Base-by-base conservation (phyloP, 2,329 filamentous ascomycete genomes). In the Fusarium graminum region DNA sequence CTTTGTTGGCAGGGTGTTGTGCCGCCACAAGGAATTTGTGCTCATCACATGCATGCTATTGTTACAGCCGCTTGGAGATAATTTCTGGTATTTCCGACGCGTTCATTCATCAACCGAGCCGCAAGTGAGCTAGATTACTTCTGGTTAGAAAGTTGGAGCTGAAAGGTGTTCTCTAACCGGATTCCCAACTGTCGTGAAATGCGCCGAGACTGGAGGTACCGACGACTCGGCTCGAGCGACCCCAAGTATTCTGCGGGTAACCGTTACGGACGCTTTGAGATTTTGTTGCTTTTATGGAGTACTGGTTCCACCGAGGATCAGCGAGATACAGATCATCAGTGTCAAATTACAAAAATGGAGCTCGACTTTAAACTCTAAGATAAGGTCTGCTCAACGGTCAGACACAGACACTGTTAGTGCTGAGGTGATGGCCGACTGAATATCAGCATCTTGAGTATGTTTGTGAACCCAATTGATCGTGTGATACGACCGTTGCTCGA, bases 41-140 rank as follows among this genome's bases (percentile, higher is more conserved):
- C 22, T 22, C 14, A 16, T 34, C 6, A 7, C 13, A 14, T 34
- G 32, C 29, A 32, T 12, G 30, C 13, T 34, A 13, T 34, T n/a
- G 34, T 36, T 36, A n/a, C 34, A 17, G n/a, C n/a, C 34, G 16
- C 34, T 17, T 36, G 8, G 34, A n/a, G 16, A 36, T 36, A 36
- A 36, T 36, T 17, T n/a, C 8, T n/a, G 16, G n/a, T 36, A 36
- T 11, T 17, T n/a, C 34, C 34, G 16, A 8, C 16, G n/a, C 16
- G 6, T 36, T 36, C 8, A 17, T 8, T 36, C 7, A 36, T 38
- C 0, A n/a, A 29, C 29, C 38, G 42, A 53, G 51, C 42, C 17
- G 30, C 42, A 49, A 6, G 13, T 19, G 45, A 1, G 50, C 50
- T 53, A 49, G 50, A 22, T 30, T 52, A 13, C 7, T 47, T 36